Base-by-base conservation (phyloP, 805 yeast genomes). In the Candida endomychidarum region DNA sequence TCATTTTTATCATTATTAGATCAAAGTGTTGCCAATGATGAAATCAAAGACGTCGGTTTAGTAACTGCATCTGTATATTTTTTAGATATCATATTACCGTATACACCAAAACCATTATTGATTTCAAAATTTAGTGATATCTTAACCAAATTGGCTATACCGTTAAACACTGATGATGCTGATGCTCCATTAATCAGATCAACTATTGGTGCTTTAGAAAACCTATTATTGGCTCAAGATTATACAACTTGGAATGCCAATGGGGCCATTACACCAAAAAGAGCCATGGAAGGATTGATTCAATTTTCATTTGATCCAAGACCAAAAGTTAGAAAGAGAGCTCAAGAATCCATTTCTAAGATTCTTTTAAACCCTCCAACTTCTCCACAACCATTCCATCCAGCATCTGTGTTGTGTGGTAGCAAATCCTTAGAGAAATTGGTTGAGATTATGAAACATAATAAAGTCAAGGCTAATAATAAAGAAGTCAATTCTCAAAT, bases 261-360 rank as follows among this genome's bases (percentile, higher is more conserved):
- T 63, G 61, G 75, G 61, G 47, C 70, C 70, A 74, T 79, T 27
- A 77, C 85, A n/a, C 96, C 96, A 37, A 78, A 76, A 56, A 78
- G 95, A 70, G 96, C 93, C 30, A 65, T 89, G 43, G 74, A 76
- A 27, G 96, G 91, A 33, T 63, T 90, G 43, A 63, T 90, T 43
- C 88, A 86, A 58, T 72, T 88, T 46, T 78, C 91, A 0, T 65
- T 86, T 30, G 97, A 93, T 61, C 83, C 85, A 33, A 78, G 98
- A 57, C 99, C 99, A 25, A 93, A 93, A 54, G 95, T 93, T 9
- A 80, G 99, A 60, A 87, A 85, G 75, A 83, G 97, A 69, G 96
- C 98, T 1, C 84, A 82, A 53, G 99, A 93, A 42, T 86, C 97
- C 2, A 74, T 93, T n/a, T 65, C 73, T 35, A 74, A 70, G 3